phyloP scores from a whole-genome alignment of 2,329 filamentous ascomycete species.

The Pseudogymnoascus sp. region DNA sequence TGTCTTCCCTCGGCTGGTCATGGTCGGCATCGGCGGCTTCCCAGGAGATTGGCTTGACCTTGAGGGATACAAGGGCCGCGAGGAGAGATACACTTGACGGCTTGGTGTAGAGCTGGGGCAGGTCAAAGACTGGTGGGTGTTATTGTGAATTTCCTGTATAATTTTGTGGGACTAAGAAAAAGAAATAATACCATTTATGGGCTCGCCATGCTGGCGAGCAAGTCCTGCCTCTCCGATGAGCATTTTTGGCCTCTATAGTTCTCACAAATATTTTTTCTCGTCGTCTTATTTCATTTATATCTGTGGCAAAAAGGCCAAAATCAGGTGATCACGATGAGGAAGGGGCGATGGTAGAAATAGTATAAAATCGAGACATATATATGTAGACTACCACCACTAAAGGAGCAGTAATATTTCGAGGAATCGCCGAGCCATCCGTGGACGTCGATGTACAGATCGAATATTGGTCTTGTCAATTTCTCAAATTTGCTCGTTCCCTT shows the following conservation, averaged over 20 bases:
- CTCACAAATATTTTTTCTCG: neutral
- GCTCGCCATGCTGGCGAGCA: constrained; percentile 12
- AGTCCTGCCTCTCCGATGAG: neutral
- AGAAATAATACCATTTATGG: neutral
- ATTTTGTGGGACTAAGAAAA: neutral
- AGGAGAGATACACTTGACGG: constrained; percentile 59
- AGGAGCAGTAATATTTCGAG: neutral
- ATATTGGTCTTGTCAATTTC: neutral
- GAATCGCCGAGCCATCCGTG: neutral
- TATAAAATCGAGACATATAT: neutral
- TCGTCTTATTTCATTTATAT: neutral
- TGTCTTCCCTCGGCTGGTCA: constrained; percentile 32
- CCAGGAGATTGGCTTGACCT: constrained; percentile 62
- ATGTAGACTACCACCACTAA: neutral
- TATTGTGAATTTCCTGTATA: neutral
- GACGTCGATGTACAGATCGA: neutral
- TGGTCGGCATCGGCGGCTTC: constrained; percentile 34
- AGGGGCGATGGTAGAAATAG: neutral
- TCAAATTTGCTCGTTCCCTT: neutral
- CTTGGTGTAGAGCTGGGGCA: constrained; percentile 75
- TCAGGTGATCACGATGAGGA: neutral
- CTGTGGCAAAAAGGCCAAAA: neutral
- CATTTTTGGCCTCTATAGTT: neutral
- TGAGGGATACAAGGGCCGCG: constrained; percentile 56
- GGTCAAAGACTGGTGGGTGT: constrained; percentile 49